Evolutionary conservation across 768 basidiomycete genomes (phyloP).

Genomic region (Thelephora aurantiotincta): DNA sequence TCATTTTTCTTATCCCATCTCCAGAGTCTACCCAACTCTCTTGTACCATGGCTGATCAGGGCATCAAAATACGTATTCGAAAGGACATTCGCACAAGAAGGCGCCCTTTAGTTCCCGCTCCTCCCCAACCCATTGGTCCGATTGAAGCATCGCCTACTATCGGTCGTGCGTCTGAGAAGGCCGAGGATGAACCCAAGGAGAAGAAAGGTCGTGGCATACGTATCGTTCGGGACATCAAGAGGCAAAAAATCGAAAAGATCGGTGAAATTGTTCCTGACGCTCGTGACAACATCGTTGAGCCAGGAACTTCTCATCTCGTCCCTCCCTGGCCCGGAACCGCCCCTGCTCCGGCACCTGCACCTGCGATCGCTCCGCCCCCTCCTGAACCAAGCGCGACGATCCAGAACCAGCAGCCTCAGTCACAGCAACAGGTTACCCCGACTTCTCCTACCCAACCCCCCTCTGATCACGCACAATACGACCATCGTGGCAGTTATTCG

Average conservation of each 20-base stretch:
- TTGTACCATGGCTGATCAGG: conserved; percentile 86
- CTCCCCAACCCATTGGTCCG: not conserved
- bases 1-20: not conserved
- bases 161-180: conserved; percentile 7
- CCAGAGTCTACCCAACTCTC: conserved; percentile 82
- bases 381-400: not conserved
- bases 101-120: conserved; percentile 22
- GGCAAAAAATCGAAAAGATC: conserved; percentile 4
- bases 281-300: conserved; percentile 4
- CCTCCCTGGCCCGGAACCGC: conserved; percentile 10
- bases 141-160: conserved; percentile 1
- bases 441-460: conserved; percentile 7
- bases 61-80: conserved; percentile 88
- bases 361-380: conserved; percentile 9
- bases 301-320: conserved; percentile 12
- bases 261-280: conserved; percentile 8
- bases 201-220: not conserved
- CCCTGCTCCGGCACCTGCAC: conserved; percentile 7
- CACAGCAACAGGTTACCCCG: conserved; percentile 10
- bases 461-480: conserved; percentile 1
- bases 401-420: not conserved
- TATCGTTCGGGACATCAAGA: conserved; percentile 1
- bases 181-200: conserved; percentile 1
- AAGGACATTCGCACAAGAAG: conserved; percentile 84
- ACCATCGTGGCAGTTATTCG: conserved; percentile 4